phyloP scores from a whole-genome alignment of 202 grass and related monocot genomes.

The Setaria viridis region DNA sequence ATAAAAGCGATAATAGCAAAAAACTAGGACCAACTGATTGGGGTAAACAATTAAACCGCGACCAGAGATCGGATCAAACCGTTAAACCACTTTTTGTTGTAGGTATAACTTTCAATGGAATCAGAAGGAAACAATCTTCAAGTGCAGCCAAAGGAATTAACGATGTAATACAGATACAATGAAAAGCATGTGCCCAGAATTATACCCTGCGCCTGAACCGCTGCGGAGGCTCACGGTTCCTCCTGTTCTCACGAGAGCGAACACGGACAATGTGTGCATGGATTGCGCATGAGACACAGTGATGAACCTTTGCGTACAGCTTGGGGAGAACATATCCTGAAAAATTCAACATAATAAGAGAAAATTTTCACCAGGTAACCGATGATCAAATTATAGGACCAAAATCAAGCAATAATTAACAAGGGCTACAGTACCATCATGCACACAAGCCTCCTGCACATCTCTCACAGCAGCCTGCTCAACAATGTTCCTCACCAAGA shows the following conservation, averaged over 20 bases:
- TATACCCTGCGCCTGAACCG: constrained; percentile 81
- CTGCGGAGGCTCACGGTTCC: constrained; percentile 79
- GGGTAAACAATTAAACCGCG: background rate
- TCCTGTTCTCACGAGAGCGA: constrained; percentile 72
- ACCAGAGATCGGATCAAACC: too few species aligned
- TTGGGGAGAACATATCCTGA: constrained; percentile 74
- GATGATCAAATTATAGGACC: background rate
- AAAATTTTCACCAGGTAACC: background rate
- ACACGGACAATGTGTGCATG: constrained; percentile 78
- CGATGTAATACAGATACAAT: background rate
- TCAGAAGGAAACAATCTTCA: background rate
- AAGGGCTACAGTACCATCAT: constrained; percentile 49
- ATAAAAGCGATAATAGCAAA: constrained; percentile 51
- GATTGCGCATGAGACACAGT: constrained; percentile 83
- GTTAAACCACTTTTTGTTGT: too few species aligned
- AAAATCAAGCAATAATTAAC: background rate
- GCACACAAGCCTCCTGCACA: constrained; percentile 79
- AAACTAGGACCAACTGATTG: background rate
- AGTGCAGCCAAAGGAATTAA: background rate
- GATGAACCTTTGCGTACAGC: constrained; percentile 79
- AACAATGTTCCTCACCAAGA: constrained; percentile 85
- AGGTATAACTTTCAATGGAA: too few species aligned
- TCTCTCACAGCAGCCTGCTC: constrained; percentile 87
- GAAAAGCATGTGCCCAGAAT: background rate
- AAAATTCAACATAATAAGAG: background rate